Evolutionary conservation across 768 basidiomycete genomes (phyloP), one percentile per base, ranked within the genome.

Genomic region (Termitomyces sp.): DNA sequence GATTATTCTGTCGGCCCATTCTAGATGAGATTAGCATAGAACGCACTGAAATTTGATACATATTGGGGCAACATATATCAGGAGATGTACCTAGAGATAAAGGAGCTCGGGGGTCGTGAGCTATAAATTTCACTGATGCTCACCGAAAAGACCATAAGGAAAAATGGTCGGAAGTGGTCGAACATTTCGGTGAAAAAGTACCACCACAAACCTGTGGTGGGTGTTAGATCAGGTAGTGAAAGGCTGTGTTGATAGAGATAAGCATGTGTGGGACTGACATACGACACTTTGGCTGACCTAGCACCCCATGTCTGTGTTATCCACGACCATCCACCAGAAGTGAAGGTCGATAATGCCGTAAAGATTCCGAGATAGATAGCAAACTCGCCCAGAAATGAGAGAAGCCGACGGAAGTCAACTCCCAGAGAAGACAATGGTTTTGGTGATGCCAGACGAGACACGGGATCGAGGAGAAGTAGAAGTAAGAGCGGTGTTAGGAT

Each of bases 111-210:
- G 5, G 23, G 14, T n/a, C 19, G 4, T 21, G 44, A 52, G 39
- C 3, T 17, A 21, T 19, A 1, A 3, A n/a, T 25, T 40, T 17
- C 16, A 34, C 7, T 16, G 14, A 45, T 5, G 68, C 87, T 46
- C 63, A 94, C 94, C 17, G 88, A 90, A 70, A 98, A 98, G 17
- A 90, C 91, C 79, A 94, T 88, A 32, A 98, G 75, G 79, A 97
- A 99, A 74, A 98, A 98, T 4, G 88, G 84, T 30, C 97, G 78
- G 77, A 98, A 99, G 67, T 98, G 90, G 67, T 98, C 96, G 61
- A 99, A 99, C 91, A 98, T 98, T 69, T 98, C 96, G 11, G 94
- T 98, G 73, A 98, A 98, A 75, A 98, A 98, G 70, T 98, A 98
- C 96, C 96, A 98, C 90, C 94, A 94, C 28, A 98, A 72, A 2